Evolutionary conservation across 2,329 filamentous ascomycete genomes (phyloP).

Genomic region (Penicillium sp.): DNA sequence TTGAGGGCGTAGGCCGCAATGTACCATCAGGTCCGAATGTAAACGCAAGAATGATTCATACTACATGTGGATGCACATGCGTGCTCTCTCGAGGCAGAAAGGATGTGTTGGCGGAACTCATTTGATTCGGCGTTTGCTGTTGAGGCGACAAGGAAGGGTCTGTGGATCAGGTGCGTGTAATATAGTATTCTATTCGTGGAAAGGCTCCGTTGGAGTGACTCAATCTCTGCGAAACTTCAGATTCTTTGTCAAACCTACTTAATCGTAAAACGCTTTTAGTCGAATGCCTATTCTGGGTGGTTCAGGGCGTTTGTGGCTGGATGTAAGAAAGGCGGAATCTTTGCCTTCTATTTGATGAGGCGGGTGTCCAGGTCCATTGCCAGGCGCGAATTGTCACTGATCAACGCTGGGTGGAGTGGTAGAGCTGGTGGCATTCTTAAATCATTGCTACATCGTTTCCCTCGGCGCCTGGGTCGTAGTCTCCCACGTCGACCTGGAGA

Average conservation of each 20-base stretch:
- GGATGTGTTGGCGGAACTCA: no score
- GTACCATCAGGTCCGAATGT: no score
- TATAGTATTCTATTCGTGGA: no score
- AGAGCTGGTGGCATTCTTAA: not conserved
- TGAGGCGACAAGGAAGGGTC: no score
- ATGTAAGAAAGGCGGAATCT: slow-evolving; percentile 18
- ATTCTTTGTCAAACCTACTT: slow-evolving; percentile 12
- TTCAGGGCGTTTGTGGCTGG: slow-evolving; percentile 22
- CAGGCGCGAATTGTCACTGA: slow-evolving; percentile 21
- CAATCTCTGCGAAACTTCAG: not conserved
- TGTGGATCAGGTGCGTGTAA: no score
- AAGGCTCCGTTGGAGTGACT: not conserved
- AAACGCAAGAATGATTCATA: no score
- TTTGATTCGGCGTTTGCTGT: no score
- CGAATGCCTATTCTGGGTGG: slow-evolving; percentile 32
- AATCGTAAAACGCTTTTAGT: slow-evolving; percentile 32
- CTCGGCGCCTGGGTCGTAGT: slow-evolving; percentile 19
- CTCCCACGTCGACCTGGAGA: not conserved
- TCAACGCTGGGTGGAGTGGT: no score
- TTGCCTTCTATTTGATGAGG: slow-evolving; percentile 22
- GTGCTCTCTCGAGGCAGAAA: no score
- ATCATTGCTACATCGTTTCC: slow-evolving; percentile 26
- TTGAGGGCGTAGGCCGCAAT: no score
- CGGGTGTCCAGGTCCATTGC: slow-evolving; percentile 24
- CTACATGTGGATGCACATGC: no score